A percentile compares a stretch with the other conserved stretches of the same genome.
These are phyloP conservation scores for Cladosporium sp. DNA, from an alignment of 2,329 filamentous ascomycete genomes.

Conservation along the genomic window DNA sequence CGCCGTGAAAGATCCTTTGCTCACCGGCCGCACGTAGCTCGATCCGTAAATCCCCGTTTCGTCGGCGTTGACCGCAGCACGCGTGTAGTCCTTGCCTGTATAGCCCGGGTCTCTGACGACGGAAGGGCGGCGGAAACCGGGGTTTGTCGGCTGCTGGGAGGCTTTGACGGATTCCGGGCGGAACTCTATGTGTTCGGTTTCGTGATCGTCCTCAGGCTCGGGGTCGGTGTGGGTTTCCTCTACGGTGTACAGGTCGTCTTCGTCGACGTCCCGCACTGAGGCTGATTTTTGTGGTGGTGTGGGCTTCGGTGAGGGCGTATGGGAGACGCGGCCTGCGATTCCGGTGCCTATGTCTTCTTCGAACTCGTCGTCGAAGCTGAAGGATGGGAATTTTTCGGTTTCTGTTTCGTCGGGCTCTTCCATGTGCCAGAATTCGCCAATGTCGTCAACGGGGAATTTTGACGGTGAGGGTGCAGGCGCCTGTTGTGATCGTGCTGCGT, in stretches of 20 bases:
- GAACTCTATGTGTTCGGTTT: constrained; percentile 27
- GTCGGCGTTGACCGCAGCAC: constrained; percentile 27
- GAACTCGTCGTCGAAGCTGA: constrained; percentile 19
- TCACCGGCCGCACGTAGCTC: constrained; percentile 24
- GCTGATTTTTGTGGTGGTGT: background rate
- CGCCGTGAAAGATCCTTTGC: constrained; percentile 27
- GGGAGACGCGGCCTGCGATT: constrained; percentile 18
- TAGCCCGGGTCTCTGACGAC: constrained; percentile 35
- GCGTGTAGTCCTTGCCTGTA: constrained; percentile 27
- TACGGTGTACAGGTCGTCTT: background rate
- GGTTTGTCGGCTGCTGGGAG: constrained; percentile 34
- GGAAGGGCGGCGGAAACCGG: constrained; percentile 38
- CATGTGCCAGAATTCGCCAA: constrained; percentile 21
- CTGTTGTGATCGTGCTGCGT: background rate
- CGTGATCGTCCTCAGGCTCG: constrained; percentile 13
- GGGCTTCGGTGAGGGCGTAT: constrained; percentile 5
- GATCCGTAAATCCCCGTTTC: constrained; percentile 32
- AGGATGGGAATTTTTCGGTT: constrained; percentile 13
- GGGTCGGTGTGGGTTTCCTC: background rate
- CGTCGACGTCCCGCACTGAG: background rate
- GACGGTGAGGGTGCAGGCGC: background rate
- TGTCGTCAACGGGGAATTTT: constrained; percentile 16
- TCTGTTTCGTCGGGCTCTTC: constrained; percentile 22
- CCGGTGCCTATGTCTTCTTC: constrained; percentile 22
- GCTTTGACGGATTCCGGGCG: constrained; percentile 28